A percentile compares a stretch with the other conserved stretches of the same genome.
These are phyloP conservation scores for Lyophyllum semitale DNA, from an alignment of 768 basidiomycete genomes.

Conservation along the genomic window DNA sequence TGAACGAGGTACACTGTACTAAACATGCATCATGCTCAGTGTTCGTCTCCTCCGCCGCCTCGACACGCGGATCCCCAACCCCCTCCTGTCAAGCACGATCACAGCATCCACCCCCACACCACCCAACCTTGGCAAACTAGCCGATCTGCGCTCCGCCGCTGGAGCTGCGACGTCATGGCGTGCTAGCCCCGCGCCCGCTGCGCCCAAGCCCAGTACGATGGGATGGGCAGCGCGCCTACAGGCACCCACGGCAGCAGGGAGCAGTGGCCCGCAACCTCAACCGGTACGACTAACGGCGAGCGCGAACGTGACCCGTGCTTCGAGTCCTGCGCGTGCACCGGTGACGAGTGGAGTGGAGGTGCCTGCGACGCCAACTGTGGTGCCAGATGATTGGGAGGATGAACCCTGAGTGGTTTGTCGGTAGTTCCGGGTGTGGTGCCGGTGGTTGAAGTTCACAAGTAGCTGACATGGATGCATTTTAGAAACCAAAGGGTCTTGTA, in stretches of 20 bases:
- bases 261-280: no score
- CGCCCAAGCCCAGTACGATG: conserved; percentile 3
- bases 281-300: conserved; percentile 1
- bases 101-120: conserved; percentile 27
- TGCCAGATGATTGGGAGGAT: conserved; percentile 39
- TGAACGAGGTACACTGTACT: neutral
- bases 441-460: neutral
- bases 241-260: no score
- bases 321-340: conserved; percentile 11
- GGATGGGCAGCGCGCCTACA: conserved; percentile 4
- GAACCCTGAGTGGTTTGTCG: conserved; percentile 30
- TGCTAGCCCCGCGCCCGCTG: conserved; percentile 7
- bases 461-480: no score
- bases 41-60: conserved; percentile 81
- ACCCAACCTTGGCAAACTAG: conserved; percentile 60
- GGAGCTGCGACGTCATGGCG: conserved; percentile 27
- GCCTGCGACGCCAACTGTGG: conserved; percentile 17
- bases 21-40: conserved; percentile 22
- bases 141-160: conserved; percentile 46
- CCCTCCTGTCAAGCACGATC: conserved; percentile 59
- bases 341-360: neutral
- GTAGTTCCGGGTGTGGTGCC: no score
- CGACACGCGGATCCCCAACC: conserved; percentile 78
- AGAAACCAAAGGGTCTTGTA: no score
- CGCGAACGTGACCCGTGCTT: conserved; percentile 4